Evolutionary conservation across 768 basidiomycete genomes (phyloP).

Genomic region (Kwoniella mangroviensis): DNA sequence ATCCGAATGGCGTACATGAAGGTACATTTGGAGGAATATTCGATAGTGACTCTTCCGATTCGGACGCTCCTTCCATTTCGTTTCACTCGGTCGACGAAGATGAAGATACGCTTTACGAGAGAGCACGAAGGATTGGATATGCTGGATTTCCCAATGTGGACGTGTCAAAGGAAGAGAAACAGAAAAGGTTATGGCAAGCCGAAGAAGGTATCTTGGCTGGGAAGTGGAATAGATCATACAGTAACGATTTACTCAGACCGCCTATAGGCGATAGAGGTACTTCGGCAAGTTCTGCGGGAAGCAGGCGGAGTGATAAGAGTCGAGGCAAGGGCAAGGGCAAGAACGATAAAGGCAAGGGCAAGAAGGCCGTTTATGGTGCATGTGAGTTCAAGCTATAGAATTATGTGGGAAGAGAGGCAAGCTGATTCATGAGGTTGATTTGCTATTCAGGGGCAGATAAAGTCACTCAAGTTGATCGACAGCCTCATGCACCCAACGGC

Average conservation of each 20-base stretch:
- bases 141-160: conserved; percentile 89
- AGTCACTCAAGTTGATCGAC: conserved; percentile 25
- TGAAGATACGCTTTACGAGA: conserved; percentile 71
- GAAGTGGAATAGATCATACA: conserved; percentile 61
- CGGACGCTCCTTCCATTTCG: conserved; percentile 60
- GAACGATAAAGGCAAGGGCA: conserved; percentile 24
- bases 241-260: conserved; percentile 66
- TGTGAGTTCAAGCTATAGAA: conserved; percentile 34
- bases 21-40: conserved; percentile 19
- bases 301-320: conserved; percentile 19
- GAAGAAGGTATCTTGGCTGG: conserved; percentile 82
- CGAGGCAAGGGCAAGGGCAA: conserved; percentile 67
- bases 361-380: conserved; percentile 48
- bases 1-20: conserved; percentile 37
- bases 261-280: conserved; percentile 47
- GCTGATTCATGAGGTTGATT: neutral
- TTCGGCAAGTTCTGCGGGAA: conserved; percentile 21
- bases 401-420: no score
- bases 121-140: conserved; percentile 80
- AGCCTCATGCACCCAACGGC: conserved; percentile 15
- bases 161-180: conserved; percentile 75
- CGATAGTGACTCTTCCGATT: conserved; percentile 58
- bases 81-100: conserved; percentile 72
- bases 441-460: conserved; percentile 48
- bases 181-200: conserved; percentile 73